These are phyloP conservation scores for Umbellularia californica DNA, from an alignment of 164 flowering plant genomes.

Conservation along the genomic window DNA sequence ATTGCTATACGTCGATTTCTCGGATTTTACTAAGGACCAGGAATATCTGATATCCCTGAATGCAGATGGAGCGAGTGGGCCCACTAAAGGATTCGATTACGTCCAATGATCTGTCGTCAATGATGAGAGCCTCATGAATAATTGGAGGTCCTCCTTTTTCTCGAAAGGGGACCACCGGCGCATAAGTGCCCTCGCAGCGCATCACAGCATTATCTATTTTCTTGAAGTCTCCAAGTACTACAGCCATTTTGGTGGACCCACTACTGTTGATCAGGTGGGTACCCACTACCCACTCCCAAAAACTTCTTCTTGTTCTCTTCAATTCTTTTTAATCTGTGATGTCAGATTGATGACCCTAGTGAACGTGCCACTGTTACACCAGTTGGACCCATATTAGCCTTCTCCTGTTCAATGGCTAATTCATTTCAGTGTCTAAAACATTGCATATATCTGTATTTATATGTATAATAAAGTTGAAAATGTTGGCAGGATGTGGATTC, in stretches of 20 bases:
- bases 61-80: conserved; percentile 5
- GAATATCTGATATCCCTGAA: conserved; percentile 48
- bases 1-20: conserved; percentile 60
- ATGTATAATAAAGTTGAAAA: not conserved
- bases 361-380: no score
- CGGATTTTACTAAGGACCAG: conserved; percentile 57
- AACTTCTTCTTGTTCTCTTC: no score
- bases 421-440: no score
- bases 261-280: conserved; percentile 37
- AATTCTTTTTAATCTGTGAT: no score
- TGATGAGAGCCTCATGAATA: conserved; percentile 34
- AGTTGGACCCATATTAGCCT: no score
- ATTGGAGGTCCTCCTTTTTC: conserved; percentile 67
- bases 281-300: not conserved
- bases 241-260: conserved; percentile 22
- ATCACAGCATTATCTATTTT: conserved; percentile 50
- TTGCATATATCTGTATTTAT: no score
- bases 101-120: conserved; percentile 58
- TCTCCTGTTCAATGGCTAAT: no score
- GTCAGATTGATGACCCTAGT: no score
- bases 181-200: conserved; percentile 37
- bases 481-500: conserved; percentile 46
- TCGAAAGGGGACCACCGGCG: conserved; percentile 29
- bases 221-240: conserved; percentile 73
- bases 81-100: conserved; percentile 39